A percentile compares a stretch with the other conserved stretches of the same genome.
Conservation (phyloP, 331 rosid genomes). For the Acacia concinna region DNA sequence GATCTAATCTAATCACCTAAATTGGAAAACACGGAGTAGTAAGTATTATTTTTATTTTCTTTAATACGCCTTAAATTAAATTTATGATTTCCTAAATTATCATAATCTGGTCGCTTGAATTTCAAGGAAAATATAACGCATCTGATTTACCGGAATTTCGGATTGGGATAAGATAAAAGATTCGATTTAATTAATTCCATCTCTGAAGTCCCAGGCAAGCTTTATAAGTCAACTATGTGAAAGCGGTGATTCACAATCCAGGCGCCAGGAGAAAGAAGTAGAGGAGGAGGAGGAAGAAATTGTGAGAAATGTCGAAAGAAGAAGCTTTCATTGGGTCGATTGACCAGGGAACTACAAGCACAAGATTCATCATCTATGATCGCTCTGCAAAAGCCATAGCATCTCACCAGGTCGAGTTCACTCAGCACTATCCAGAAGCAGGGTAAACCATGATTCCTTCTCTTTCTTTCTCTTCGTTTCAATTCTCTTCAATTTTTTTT, state of each 20-base stretch:
- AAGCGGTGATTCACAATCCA: not conserved
- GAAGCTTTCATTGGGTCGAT: conserved; percentile 64
- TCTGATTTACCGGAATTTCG: not conserved
- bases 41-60: no score
- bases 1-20: no score
- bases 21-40: no score
- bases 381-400: conserved; percentile 43
- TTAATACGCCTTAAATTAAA: no score
- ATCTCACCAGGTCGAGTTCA: conserved; percentile 87
- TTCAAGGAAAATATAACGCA: not conserved
- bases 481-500: not conserved
- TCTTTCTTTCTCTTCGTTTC: not conserved
- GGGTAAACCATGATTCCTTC: conserved; percentile 44
- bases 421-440: conserved; percentile 78
- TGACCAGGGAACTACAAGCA: conserved; percentile 92
- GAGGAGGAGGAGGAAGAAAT: not conserved
- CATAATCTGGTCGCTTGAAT: not conserved
- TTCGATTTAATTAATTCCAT: not conserved
- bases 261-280: not conserved
- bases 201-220: not conserved
- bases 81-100: no score
- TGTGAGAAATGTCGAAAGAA: conserved; percentile 36
- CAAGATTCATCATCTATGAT: conserved; percentile 86
- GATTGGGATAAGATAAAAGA: not conserved
- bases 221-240: not conserved